A percentile compares a stretch with the other conserved stretches of the same genome.
phyloP scores from a whole-genome alignment of 306 rosid genomes.

The Sophora flavescens region DNA sequence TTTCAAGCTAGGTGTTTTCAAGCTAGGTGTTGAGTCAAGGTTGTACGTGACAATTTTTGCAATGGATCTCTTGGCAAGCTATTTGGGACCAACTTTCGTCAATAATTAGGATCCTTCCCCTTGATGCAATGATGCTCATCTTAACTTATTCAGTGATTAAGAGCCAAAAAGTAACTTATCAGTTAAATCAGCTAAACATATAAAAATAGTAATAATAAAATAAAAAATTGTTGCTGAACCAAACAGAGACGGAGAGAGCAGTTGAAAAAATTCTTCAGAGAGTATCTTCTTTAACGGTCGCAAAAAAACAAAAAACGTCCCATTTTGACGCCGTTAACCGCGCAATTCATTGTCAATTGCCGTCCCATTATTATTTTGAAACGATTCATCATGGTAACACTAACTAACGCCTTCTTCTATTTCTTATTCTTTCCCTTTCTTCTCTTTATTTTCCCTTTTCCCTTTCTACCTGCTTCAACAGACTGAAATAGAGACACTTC shows the following conservation, averaged over 20 bases:
- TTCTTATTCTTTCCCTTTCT: constrained; percentile 41
- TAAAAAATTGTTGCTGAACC: constrained; percentile 6
- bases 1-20: not conserved
- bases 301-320: constrained; percentile 49
- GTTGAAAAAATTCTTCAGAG: constrained; percentile 43
- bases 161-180: not conserved
- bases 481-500: constrained; percentile 9
- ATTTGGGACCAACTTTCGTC: constrained; percentile 26
- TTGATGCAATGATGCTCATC: not conserved
- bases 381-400: constrained; percentile 45
- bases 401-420: constrained; percentile 45
- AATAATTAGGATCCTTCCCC: constrained; percentile 9
- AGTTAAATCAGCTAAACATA: not conserved
- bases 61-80: constrained; percentile 26
- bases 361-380: constrained; percentile 48
- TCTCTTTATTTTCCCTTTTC: not conserved
- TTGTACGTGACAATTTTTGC: not conserved
- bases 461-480: constrained; percentile 41
- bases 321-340: constrained; percentile 60
- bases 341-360: constrained; percentile 10
- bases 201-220: not conserved
- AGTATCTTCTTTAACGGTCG: constrained; percentile 65
- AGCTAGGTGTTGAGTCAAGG: not conserved
- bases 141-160: not conserved
- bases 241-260: not conserved